A percentile compares a stretch with the other conserved stretches of the same genome.
Evolutionary conservation across 2,329 filamentous ascomycete species (phyloP).

Genomic region (Verticillium zaregamsianum): DNA sequence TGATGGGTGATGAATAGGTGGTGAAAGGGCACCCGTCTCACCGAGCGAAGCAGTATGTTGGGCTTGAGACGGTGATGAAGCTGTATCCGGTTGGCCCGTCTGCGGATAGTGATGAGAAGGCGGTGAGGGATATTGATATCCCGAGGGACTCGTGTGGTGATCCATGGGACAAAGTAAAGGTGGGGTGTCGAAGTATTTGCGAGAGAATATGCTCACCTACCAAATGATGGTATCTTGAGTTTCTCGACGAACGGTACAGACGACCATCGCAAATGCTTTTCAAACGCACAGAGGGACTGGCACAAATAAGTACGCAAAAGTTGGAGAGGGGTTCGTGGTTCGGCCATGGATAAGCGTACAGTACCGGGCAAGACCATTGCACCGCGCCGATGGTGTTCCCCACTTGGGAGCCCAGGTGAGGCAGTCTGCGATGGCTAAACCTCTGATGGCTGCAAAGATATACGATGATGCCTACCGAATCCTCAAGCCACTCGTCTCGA

Average conservation of each 20-base stretch:
- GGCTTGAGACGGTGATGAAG: neutral
- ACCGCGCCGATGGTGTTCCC: neutral
- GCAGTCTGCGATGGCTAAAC: neutral
- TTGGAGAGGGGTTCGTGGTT: neutral
- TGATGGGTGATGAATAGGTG: neutral
- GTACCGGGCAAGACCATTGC: neutral
- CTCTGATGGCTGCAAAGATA: neutral
- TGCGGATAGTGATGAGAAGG: neutral
- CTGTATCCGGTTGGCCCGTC: neutral
- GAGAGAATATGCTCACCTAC: neutral
- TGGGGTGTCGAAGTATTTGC: neutral
- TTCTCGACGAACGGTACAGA: neutral
- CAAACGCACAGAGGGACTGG: neutral
- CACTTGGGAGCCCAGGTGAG: neutral
- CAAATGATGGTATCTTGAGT: neutral
- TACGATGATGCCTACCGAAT: neutral
- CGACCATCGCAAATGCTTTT: neutral
- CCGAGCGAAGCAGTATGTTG: neutral
- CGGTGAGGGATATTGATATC: neutral
- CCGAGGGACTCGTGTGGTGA: neutral
- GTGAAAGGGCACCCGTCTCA: neutral
- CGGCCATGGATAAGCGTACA: neutral
- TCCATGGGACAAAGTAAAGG: neutral
- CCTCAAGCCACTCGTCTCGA: neutral
- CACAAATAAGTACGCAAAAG: neutral